Evolutionary conservation across 2,329 filamentous ascomycete genomes (phyloP), one percentile per base, ranked within the genome.

Genomic region (Pseudocercospora pini-densiflorae): DNA sequence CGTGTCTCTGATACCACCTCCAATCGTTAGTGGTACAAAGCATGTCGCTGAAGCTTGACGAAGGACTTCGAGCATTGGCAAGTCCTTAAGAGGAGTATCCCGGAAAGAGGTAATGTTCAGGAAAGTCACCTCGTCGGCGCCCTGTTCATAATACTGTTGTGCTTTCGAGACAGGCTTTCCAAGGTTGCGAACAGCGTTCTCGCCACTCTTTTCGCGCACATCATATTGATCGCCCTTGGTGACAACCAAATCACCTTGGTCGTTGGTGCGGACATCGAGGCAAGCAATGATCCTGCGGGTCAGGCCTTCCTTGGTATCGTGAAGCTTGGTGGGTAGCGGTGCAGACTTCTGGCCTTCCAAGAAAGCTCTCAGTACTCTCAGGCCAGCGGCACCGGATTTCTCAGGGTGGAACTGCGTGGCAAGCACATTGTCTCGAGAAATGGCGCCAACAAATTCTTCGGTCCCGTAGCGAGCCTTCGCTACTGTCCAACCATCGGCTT

Each of bases 211-310:
- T 76, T 98, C 95, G 33, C 95, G 92, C 6, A 99, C 95, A 76
- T 99, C 95, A 82, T 99, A 99, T 79, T 98, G 94, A 80, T 99
- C 95, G 64, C 95, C 95, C 81, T 99, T 99, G 14, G 95, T 99
- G 43, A 99, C 95, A 0, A 99, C 95, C 9, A 99, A 85, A 79
- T 99, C 95, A 36, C 95, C 95, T 67, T 91, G 85, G 78, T 99
- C 95, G 79, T 99, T 99, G 61, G 94, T 88, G 51, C 95, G 91
- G 59, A 99, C 95, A 77, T 99, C 95, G 29, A 99, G 88, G 77
- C 95, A 99, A 29, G 95, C 95, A 77, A 99, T 98, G 59, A 99
- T 89, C 71, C 95, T 88, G 66, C 93, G 86, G n/a, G 95, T 99
- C 59, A 99, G 84, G 19, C 93, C 94, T 71, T 93, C 88, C 64